Base-by-base conservation (phyloP, 345 rosid genomes). In the Luvunga scandens region DNA sequence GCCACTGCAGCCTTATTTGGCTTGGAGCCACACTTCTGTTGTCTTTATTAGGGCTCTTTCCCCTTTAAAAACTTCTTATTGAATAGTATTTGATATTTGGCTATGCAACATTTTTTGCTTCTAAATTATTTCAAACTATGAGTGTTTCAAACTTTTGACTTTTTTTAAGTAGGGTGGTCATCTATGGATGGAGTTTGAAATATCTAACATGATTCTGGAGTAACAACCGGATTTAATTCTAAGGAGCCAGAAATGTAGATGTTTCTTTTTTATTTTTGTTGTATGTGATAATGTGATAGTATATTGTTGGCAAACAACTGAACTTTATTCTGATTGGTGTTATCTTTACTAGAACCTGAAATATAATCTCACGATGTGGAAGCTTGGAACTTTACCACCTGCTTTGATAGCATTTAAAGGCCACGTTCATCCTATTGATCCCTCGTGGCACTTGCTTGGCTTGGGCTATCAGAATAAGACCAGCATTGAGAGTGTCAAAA, bases 391-490 rank as follows among this genome's bases (percentile, higher is more conserved):
- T 25, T 88, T 95, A 57, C 99, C 99, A 10, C 99, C 99, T n/a
- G 97, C 99, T 76, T 83, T 95, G 83, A 92, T 95, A 63, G 99
- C 99, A 77, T 95, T 95, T 81, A 91, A 86, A 84, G 97, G 95
- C 64, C 95, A 92, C 53, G 86, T 95, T 73, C 97, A 87, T 71
- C 90, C 94, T 39, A 89, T 95, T 39, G 92, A 95, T 66, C 92
- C 94, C 42, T 85, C 88, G n/a, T 95, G 99, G 99, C 99, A 95
- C 83, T 88, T 93, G 98, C 98, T 95, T 55, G 99, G 99, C 63
- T 84, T 95, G 88, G 99, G 99, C 8, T 95, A 95, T 80, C 99
- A 95, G 88, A 89, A 81, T 68, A 89, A 89, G 73, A 95, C 97
- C 81, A 81, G 83, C 61, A 75, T 87, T 42, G 95, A 91, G 75